Evolutionary conservation across 345 rosid species (phyloP), one percentile per base, ranked within the genome.

Genomic region (Alliaria petiolata): DNA sequence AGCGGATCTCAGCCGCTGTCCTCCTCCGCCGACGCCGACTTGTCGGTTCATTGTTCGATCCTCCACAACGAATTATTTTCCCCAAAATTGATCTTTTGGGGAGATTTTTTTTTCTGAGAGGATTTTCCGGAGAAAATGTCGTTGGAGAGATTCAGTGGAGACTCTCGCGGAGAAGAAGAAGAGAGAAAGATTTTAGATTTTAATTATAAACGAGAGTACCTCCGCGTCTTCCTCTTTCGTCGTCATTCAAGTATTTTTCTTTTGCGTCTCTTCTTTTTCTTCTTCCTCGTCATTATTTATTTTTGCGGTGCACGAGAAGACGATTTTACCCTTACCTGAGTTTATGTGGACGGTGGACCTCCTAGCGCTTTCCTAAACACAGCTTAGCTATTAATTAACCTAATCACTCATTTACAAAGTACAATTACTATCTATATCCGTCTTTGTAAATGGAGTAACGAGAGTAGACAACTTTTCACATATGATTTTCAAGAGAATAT

Each of bases 1-100:
- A 70, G 77, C 81, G 77, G 89, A 87, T 86, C 99, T 88, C 28
- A 82, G 77, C 54, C 90, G 88, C 55, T 71, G 86, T 79, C 75
- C 87, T 36, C 77, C 86, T 34, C 78, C 87, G 51, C 75, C 80
- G 44, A 15, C 26, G 51, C 75, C 80, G 44, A 15, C 26, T 68
- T 68, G 74, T 76, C 81, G 77, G 77, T 81, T 83, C 95, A 86
- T 88, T 33, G 12, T 57, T 26, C 38, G 22, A 43, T 68, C 62
- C 57, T 17, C 28, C 30, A 7, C 20, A n/a, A 2, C 60, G 36
- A n/a, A 57, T 40, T 20, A 2, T 28, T 14, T 10, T 1, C 15
- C 58, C 31, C 14, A 59, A 75, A 45, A 28, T 25, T 25, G 25
- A 58, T 8, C 2, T 28, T 10, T 36, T 42, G 20, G 26, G 40